Evolutionary conservation across 331 rosid species (phyloP), one percentile per base, ranked within the genome.

Genomic region (Pyracantha coccinea): DNA sequence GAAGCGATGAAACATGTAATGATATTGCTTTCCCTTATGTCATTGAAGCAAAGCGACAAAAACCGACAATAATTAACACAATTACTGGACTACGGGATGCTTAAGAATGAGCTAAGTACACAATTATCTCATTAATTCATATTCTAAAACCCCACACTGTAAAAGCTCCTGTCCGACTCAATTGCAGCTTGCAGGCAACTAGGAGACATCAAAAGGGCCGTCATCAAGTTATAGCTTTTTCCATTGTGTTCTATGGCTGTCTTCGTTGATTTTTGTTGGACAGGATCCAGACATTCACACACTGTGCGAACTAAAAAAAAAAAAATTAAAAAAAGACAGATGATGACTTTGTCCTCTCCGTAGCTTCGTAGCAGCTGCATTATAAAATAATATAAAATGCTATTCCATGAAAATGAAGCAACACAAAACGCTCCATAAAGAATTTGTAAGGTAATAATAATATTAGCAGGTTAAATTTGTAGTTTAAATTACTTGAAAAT

Each of bases 141-240:
- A 19, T 65, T 32, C 23, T 9, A 32, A 15, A 16, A 19, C 47
- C 15, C 5, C 47, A 41, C 5, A 11, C 1, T 38, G 44, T 38
- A 11, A 10, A 41, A 7, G 19, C 25, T 15, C 15, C 7, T 66
- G 74, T 41, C 71, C 84, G 81, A 76, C 81, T 81, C 79, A 81
- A 57, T 80, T 83, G 87, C 77, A 77, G 85, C 88, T 85, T 89
- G 90, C 88, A 78, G 90, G 91, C 86, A 75, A 80, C 77, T 63
- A 84, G 92, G 93, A 84, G 88, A 84, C 93, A 85, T 4, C 25
- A 82, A 86, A 84, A 73, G 20, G 79, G 68, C 69, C 64, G 69
- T 78, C 81, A 76, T 82, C 74, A 73, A 74, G 79, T 77, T 63
- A 10, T 63, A 10, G 27, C 47, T 61, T 81, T 78, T 81, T 69